Conservation (phyloP, 1,139 yeast genomes). For the Scheffersomyces cryptocercus region DNA sequence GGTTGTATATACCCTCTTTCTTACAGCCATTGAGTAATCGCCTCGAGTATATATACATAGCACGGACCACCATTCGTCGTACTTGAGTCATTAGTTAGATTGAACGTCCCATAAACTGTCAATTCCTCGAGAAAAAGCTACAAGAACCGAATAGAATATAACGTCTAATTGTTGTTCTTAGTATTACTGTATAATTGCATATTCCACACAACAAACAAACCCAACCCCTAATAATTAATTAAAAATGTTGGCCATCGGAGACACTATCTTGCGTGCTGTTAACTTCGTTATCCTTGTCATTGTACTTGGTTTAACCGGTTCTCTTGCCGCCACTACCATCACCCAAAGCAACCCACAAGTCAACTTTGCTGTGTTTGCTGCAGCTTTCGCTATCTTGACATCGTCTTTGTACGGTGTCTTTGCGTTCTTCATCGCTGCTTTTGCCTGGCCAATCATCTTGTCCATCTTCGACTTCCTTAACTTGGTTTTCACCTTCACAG, state of each 20-base stretch:
- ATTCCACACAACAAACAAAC: slow-evolving; percentile 1
- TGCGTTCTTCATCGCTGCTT: slow-evolving; percentile 74
- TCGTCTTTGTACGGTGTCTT: slow-evolving; percentile 77
- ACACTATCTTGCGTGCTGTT: slow-evolving; percentile 67
- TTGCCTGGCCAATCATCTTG: slow-evolving; percentile 86
- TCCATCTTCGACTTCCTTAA: slow-evolving; percentile 80
- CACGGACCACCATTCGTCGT: no score
- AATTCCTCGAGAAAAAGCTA: no score
- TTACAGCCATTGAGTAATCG: not conserved
- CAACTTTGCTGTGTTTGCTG: slow-evolving; percentile 82
- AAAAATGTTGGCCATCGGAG: slow-evolving; percentile 66
- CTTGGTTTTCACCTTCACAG: slow-evolving; percentile 89
- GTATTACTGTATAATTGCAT: not conserved
- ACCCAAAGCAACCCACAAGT: slow-evolving; percentile 71
- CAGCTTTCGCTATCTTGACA: slow-evolving; percentile 81
- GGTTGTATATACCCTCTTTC: not conserved
- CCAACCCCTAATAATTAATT: slow-evolving; percentile 1
- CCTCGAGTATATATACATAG: no score
- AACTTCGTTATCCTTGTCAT: slow-evolving; percentile 77
- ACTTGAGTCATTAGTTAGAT: no score
- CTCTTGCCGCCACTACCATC: slow-evolving; percentile 70
- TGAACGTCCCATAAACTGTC: no score
- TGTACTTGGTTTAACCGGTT: slow-evolving; percentile 82
- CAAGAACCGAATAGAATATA: not conserved
- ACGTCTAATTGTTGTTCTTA: not conserved